These are phyloP conservation scores for Talaromyces trachyspermus DNA, from an alignment of 495 filamentous ascomycete genomes.

Conservation along the genomic window DNA sequence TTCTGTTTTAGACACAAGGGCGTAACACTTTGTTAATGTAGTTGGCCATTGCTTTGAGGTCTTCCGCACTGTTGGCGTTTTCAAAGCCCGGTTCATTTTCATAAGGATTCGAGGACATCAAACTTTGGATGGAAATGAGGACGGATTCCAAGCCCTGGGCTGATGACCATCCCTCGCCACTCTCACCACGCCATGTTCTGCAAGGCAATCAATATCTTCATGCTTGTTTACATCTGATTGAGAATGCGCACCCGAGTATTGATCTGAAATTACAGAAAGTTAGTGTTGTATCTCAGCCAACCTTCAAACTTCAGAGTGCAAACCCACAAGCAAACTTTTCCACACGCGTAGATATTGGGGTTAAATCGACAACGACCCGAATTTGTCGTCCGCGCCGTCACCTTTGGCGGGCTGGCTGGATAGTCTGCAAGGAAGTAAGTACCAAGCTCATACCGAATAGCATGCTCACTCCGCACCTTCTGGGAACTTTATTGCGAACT, in stretches of 20 bases:
- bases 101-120: constrained; percentile 91
- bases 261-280: constrained; percentile 48
- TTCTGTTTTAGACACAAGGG: not conserved
- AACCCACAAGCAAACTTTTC: constrained; percentile 83
- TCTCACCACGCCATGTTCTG: constrained; percentile 88
- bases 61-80: constrained; percentile 53
- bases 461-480: constrained; percentile 16
- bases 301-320: constrained; percentile 13
- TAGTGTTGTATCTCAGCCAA: not conserved
- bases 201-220: constrained; percentile 19
- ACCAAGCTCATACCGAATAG: not conserved
- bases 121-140: constrained; percentile 88
- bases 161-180: constrained; percentile 89
- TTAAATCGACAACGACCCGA: constrained; percentile 83
- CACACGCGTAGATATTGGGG: constrained; percentile 88
- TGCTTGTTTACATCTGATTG: not conserved
- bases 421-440: constrained; percentile 53
- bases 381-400: constrained; percentile 79
- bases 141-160: constrained; percentile 94
- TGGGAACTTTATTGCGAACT: constrained; percentile 34
- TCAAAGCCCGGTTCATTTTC: constrained; percentile 96
- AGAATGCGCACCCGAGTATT: constrained; percentile 69
- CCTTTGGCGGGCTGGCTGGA: constrained; percentile 70
- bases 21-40: constrained; percentile 79
- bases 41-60: constrained; percentile 67